phyloP scores from a whole-genome alignment of 1,284 basidiomycete genomes.

The Retiboletus fuscus region DNA sequence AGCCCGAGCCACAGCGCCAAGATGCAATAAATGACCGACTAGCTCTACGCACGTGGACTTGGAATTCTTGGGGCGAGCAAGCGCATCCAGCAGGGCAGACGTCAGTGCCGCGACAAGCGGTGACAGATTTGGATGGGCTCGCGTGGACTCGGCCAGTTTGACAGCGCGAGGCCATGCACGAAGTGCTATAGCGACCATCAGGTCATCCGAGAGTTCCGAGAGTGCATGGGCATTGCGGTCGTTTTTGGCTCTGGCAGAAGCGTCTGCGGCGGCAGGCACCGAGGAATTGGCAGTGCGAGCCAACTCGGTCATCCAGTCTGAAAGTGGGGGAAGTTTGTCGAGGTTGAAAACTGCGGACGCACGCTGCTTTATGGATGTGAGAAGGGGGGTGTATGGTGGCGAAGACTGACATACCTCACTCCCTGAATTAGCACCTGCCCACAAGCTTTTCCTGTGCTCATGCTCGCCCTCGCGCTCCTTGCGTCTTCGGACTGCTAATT shows the following conservation, averaged over 20 bases:
- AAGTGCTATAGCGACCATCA: conserved; percentile 92
- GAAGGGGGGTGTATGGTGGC: conserved; percentile 36
- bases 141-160: conserved; percentile 85
- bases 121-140: conserved; percentile 72
- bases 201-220: conserved; percentile 90
- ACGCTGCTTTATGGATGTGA: conserved; percentile 47
- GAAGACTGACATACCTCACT: conserved; percentile 61
- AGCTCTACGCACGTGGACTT: conserved; percentile 82
- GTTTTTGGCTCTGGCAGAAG: conserved; percentile 70
- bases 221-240: conserved; percentile 88
- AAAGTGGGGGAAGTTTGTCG: conserved; percentile 61
- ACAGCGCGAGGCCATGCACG: conserved; percentile 92
- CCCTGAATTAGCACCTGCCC: conserved; percentile 69
- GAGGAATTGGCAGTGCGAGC: conserved; percentile 52
- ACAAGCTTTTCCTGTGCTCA: conserved; percentile 85
- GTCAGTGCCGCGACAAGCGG: conserved; percentile 79
- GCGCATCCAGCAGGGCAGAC: conserved; percentile 77
- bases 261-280: conserved; percentile 34
- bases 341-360: conserved; percentile 49
- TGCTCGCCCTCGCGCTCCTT: conserved; percentile 94
- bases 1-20: conserved; percentile 85
- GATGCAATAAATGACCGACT: conserved; percentile 77
- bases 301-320: conserved; percentile 79
- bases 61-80: conserved; percentile 80
- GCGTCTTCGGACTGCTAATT: conserved; percentile 86